Base-by-base conservation (phyloP, 352 stramenopile genomes). In the Salisapilia sapeloensis region DNA sequence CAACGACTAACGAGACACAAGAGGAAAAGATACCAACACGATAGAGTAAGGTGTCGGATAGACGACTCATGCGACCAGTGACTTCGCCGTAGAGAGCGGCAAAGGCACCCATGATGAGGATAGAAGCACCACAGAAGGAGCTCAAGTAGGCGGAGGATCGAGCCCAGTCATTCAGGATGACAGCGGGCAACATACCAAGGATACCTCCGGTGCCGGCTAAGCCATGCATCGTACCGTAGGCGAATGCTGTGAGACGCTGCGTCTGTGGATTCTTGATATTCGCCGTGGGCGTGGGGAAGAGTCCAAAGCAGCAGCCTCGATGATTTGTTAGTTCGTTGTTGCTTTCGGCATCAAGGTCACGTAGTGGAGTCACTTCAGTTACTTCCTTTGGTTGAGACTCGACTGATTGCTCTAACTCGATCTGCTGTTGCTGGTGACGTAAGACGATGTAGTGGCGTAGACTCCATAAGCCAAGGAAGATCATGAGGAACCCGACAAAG, bases 21-120 rank as follows among this genome's bases (percentile, higher is more conserved):
- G 71, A 63, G 32, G 61, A 81, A 39, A 80, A 77, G 24, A 84
- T 48, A 14, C 60, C 60, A 13, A 87, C 46, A 25, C 55, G 50
- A 29, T 75, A 62, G 12, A 75, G 62, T 6, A 62, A 60, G 15
- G 45, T 44, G 32, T 66, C 55, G 31, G 61, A 80, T 35, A 71
- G 64, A 31, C 59, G 58, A 23, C 60, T 76, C 44, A 76, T 56
- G 29, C 57, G 60, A 4, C 57, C 57, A 16, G 66, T 82, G 17
- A 66, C 34, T 27, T 75, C 66, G 33, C 82, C 78, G 44, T 92
- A 93, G 6, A 69, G 42, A 13, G 61, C 57, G 1, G 78, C 71
- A 50, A 93, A 95, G 2, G 43, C 48, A 19, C 78, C 82, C 82
- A 95, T 95, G 17, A 82, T 75, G 24, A 92, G 22, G 40, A 81